Base-by-base conservation (phyloP, 148 eudicot species). In the Silene latifolia region DNA sequence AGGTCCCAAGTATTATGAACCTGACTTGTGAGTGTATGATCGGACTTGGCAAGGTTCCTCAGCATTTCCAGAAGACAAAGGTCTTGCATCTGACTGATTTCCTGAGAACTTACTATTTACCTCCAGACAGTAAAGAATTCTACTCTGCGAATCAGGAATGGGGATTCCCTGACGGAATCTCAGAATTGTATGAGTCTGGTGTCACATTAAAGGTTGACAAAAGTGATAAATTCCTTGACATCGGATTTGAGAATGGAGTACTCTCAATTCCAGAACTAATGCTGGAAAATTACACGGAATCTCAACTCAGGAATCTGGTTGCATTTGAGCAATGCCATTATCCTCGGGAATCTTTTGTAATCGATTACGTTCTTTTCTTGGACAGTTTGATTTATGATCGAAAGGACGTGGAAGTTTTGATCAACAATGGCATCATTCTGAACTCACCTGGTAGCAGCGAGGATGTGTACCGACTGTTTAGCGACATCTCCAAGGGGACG, bases 311-410 rank as follows among this genome's bases (percentile, higher is more conserved):
- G 74, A 81, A 81, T 67, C 66, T 81, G 68, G 78, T 81, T 2
- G 84, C 80, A 8, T 81, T 81, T 12, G 84, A 81, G 39, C 84
- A 81, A 69, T 81, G 84, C 67, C 84, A 81, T 25, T 81, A 77
- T 56, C 84, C 78, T 65, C 78, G 72, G 9, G 84, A 81, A 46
- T 77, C 84, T 3, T 81, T 73, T n/a, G 72, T 81, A 60, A 56
- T 81, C 0, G 81, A 81, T 64, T 77, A 81, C 63, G 80, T 81
- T 62, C 54, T 81, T 6, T 81, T 81, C 61, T 56, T 81, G n/a
- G 84, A 81, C 57, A 81, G 80, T 58, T 67, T 81, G 56, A 77
- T 81, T 9, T 77, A 69, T 48, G 81, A 77, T 48, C 73, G 72
- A 6, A 77, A 77, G 47, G 84, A 81, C 64, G 81, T 77, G 8